These are phyloP conservation scores for Suhomyces panamericanus DNA, from an alignment of 1,139 yeast genomes.

Conservation along the genomic window DNA sequence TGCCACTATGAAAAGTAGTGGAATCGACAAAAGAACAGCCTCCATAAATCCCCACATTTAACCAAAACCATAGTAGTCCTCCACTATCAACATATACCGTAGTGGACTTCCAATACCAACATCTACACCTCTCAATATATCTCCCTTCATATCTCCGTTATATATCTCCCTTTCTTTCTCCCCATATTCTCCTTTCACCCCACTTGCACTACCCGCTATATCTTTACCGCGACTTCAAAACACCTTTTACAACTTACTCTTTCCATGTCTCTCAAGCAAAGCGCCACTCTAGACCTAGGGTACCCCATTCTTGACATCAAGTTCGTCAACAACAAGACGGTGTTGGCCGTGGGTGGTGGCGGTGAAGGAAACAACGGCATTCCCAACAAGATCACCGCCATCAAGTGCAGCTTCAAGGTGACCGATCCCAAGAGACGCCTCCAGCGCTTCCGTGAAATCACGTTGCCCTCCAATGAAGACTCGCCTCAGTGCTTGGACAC, in stretches of 20 bases:
- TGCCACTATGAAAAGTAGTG: no score
- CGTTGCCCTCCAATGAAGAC: slow-evolving; percentile 63
- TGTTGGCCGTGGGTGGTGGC: slow-evolving; percentile 89
- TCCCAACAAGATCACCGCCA: slow-evolving; percentile 79
- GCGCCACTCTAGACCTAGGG: slow-evolving; percentile 55
- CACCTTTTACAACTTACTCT: neutral
- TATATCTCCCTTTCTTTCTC: no score
- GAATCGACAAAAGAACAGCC: no score
- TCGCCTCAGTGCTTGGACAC: slow-evolving; percentile 73
- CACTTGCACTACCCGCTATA: neutral
- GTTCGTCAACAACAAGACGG: slow-evolving; percentile 60
- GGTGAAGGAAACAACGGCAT: slow-evolving; percentile 90
- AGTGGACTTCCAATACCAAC: no score
- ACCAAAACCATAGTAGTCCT: no score
- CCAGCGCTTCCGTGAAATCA: slow-evolving; percentile 63
- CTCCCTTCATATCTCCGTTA: no score
- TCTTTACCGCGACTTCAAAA: neutral
- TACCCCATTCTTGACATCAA: slow-evolving; percentile 83
- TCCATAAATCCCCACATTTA: no score
- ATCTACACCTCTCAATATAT: no score
- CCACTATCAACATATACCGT: no score
- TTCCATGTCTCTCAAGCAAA: slow-evolving; percentile 36
- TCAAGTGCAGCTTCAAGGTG: slow-evolving; percentile 57
- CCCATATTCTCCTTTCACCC: neutral
- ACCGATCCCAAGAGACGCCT: slow-evolving; percentile 51